Conservation (phyloP, 208 protist species). For the Leptomonas pyrrhocoris region DNA sequence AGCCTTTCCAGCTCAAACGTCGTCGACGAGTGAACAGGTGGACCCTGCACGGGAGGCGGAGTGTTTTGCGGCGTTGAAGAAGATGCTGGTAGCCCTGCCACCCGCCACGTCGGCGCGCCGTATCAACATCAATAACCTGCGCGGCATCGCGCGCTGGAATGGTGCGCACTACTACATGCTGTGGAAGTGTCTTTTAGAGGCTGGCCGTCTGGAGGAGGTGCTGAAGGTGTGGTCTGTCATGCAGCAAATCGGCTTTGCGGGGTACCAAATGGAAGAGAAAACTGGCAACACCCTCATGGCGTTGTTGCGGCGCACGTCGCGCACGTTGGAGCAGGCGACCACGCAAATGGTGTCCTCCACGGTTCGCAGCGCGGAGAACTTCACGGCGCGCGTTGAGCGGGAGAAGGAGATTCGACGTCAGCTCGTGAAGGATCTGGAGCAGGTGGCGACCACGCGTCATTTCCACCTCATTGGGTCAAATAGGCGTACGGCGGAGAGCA, state of each 20-base stretch:
- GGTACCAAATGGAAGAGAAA: conserved; percentile 59
- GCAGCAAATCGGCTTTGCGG: conserved; percentile 66
- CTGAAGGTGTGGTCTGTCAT: conserved; percentile 71
- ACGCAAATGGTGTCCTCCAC: conserved; percentile 14
- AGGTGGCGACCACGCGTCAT: conserved; percentile 38
- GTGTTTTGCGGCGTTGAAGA: conserved; percentile 42
- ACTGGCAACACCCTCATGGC: conserved; percentile 63
- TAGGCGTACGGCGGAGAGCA: conserved; percentile 32
- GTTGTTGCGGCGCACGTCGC: conserved; percentile 37
- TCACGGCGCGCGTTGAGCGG: conserved; percentile 8
- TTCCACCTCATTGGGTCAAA: conserved; percentile 42
- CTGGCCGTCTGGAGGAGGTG: conserved; percentile 50
- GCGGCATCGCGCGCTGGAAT: conserved; percentile 72
- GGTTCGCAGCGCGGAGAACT: background rate
- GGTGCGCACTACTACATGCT: conserved; percentile 73
- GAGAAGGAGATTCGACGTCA: conserved; percentile 48
- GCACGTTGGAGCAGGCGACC: conserved; percentile 12
- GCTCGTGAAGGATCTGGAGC: conserved; percentile 60
- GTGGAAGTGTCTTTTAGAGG: conserved; percentile 63
- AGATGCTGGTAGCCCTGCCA: conserved; percentile 40
- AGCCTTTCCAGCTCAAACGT: background rate
- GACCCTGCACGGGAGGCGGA: conserved; percentile 23
- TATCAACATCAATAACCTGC: conserved; percentile 20
- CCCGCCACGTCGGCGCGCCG: conserved; percentile 2
- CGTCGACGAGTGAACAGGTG: conserved; percentile 1